A percentile compares a stretch with the other conserved stretches of the same genome.
Evolutionary conservation across 345 rosid species (phyloP).

Genomic region (Carallia pectinifolia): DNA sequence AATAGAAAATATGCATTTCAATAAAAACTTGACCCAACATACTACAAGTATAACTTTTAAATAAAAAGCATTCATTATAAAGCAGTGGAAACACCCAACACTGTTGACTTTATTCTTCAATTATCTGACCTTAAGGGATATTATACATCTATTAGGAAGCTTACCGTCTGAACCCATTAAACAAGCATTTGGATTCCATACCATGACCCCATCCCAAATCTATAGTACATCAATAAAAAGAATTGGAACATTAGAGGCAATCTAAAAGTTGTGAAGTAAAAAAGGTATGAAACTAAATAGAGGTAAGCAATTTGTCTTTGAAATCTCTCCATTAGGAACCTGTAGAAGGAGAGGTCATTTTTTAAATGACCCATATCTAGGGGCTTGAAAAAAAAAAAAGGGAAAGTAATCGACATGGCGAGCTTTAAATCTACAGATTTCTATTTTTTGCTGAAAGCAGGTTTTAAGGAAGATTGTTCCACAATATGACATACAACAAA

Average conservation of each 20-base stretch:
- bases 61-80: too few species aligned
- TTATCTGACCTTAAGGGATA: conserved; percentile 47
- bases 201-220: conserved; percentile 99
- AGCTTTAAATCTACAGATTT: conserved; percentile 9
- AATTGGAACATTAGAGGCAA: neutral
- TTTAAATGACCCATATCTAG: too few species aligned
- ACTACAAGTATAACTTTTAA: too few species aligned
- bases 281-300: conserved; percentile 54
- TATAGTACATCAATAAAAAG: conserved; percentile 24
- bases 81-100: too few species aligned
- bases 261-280: neutral
- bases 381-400: too few species aligned
- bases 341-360: conserved; percentile 67
- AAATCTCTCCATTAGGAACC: conserved; percentile 82
- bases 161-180: conserved; percentile 38
- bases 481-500: neutral
- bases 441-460: neutral
- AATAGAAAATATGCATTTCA: too few species aligned
- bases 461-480: neutral
- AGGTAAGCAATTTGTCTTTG: conserved; percentile 38
- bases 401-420: conserved; percentile 13
- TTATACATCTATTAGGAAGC: neutral
- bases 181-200: conserved; percentile 72
- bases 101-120: too few species aligned
- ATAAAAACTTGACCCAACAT: too few species aligned